Base-by-base conservation (phyloP, 2,329 filamentous ascomycete genomes). In the Arthrobotrys entomopaga region DNA sequence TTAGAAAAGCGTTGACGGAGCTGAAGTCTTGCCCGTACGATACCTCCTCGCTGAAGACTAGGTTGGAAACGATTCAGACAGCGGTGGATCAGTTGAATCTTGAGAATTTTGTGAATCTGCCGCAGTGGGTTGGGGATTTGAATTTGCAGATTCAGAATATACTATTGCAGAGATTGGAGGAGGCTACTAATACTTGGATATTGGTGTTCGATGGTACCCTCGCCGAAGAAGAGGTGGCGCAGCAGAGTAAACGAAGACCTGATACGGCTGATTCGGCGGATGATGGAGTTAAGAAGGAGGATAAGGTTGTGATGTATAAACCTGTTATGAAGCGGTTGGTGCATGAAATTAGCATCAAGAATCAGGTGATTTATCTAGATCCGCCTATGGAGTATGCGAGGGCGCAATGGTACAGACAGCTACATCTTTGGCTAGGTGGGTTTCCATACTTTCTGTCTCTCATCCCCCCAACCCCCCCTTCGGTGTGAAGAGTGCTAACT, bases 281-380 rank as follows among this genome's bases (percentile, higher is more conserved):
- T 3, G 72, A 77, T 10, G 82, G 79, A 10, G 29, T 34, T 10
- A 75, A 79, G 63, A 74, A 75, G 16, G 69, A 76, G 52, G 77
- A 77, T 42, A 71, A 83, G 56, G 64, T n/a, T 56, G 77, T 77
- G 50, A 85, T 84, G 77, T 82, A 83, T 34, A 85, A 87, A 2
- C 91, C 92, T 0, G 85, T 85, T 2, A 88, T 96, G 82, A 89
- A 87, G 78, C 87, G 87, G 29, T 86, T 96, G 22, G 86, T 95
- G 15, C 92, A 97, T 78, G 95, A 99, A 81, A 90, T 99, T 64
- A 95, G 92, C 4, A 99, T 99, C 92, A 91, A 92, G 34, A 98
- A 98, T 79, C 95, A 99, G 81, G 91, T 97, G 77, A 97, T 99
- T 77, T 97, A 96, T 80, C 87, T 99, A 24, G 95, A 97, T 61